Conservation (phyloP, 2,329 filamentous ascomycete genomes). For the Paraphaeosphaeria sporulosa region DNA sequence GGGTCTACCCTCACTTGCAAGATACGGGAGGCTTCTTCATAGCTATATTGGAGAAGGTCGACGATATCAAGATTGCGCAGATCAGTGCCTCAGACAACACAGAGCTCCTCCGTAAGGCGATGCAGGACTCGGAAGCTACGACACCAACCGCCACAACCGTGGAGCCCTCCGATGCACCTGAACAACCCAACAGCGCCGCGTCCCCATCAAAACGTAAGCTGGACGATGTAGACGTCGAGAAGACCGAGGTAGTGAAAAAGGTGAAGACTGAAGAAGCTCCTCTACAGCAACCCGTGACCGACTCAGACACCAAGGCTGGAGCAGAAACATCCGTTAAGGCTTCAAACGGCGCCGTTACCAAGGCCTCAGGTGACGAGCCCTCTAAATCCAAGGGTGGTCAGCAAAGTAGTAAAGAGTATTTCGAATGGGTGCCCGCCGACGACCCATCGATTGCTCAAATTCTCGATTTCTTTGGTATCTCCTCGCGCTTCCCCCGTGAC, state of each 20-base stretch:
- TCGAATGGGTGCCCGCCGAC: constrained; percentile 82
- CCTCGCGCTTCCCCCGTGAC: constrained; percentile 82
- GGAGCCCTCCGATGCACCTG: constrained; percentile 18
- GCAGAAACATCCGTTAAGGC: constrained; percentile 24
- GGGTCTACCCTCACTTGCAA: constrained; percentile 93
- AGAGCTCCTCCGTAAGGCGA: constrained; percentile 32
- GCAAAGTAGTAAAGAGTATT: constrained; percentile 78
- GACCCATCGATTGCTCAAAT: constrained; percentile 81
- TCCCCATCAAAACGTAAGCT: constrained; percentile 50
- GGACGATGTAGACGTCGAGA: constrained; percentile 44
- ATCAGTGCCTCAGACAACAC: constrained; percentile 35
- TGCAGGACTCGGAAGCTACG: constrained; percentile 12
- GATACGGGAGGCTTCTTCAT: constrained; percentile 99
- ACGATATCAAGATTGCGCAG: constrained; percentile 61
- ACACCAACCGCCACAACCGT: constrained; percentile 23
- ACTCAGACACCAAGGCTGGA: constrained; percentile 19
- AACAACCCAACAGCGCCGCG: constrained; percentile 14
- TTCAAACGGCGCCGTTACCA: constrained; percentile 20
- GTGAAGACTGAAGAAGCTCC: constrained; percentile 40
- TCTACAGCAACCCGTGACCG: constrained; percentile 24
- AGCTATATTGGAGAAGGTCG: constrained; percentile 88
- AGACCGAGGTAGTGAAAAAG: constrained; percentile 36
- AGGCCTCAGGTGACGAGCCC: constrained; percentile 20
- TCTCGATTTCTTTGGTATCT: constrained; percentile 84
- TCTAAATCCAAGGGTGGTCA: constrained; percentile 53